Conservation (phyloP, 345 rosid species). For the Gossypium thurberi region DNA sequence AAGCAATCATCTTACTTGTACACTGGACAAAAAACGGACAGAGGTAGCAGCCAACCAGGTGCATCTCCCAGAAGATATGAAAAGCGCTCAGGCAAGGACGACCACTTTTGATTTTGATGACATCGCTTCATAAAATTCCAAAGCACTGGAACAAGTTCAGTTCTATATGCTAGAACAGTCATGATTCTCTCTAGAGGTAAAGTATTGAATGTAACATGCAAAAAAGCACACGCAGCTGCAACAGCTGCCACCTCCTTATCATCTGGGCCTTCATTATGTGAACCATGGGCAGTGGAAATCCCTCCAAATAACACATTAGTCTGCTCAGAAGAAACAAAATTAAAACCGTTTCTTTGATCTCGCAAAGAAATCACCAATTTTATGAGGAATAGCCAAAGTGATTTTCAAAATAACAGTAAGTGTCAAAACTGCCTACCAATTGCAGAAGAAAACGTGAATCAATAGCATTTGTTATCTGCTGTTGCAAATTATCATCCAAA, state of each 20-base stretch:
- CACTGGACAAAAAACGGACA: slow-evolving; percentile 92
- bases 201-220: slow-evolving; percentile 70
- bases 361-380: slow-evolving; percentile 6
- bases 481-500: slow-evolving; percentile 53
- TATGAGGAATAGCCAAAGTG: slow-evolving; percentile 13
- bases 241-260: slow-evolving; percentile 74
- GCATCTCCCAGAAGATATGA: slow-evolving; percentile 69
- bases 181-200: slow-evolving; percentile 77
- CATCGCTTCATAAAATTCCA: slow-evolving; percentile 89
- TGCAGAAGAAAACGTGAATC: slow-evolving; percentile 84
- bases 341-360: neutral
- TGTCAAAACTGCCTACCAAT: slow-evolving; percentile 51
- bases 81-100: slow-evolving; percentile 47
- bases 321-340: slow-evolving; percentile 42
- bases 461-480: slow-evolving; percentile 67
- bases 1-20: slow-evolving; percentile 63
- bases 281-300: slow-evolving; percentile 27
- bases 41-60: slow-evolving; percentile 91
- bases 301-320: slow-evolving; percentile 66
- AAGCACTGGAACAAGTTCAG: slow-evolving; percentile 83
- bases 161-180: slow-evolving; percentile 88
- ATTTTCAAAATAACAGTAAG: slow-evolving; percentile 14
- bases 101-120: slow-evolving; percentile 83
- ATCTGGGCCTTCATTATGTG: slow-evolving; percentile 34
- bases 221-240: slow-evolving; percentile 90